Conservation (phyloP, 1,284 basidiomycete species). For the Paramarasmius palmivorus region DNA sequence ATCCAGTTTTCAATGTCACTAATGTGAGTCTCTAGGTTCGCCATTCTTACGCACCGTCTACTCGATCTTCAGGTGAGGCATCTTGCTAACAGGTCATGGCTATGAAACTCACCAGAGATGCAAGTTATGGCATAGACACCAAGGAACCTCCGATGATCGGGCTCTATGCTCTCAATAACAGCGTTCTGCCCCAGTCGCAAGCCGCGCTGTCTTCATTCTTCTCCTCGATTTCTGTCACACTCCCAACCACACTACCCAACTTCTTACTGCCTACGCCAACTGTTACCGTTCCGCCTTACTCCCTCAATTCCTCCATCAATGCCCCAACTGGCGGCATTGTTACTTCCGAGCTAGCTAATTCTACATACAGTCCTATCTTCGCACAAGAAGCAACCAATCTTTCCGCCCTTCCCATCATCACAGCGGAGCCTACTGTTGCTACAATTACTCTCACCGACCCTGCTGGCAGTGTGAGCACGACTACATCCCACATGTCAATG, state of each 20-base stretch:
- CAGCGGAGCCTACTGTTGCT: slow-evolving; percentile 38
- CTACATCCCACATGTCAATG: slow-evolving; percentile 39
- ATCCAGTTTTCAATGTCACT: not conserved
- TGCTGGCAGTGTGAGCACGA: slow-evolving; percentile 42
- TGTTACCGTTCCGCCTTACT: slow-evolving; percentile 65
- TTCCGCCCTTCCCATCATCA: slow-evolving; percentile 49
- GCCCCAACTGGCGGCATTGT: slow-evolving; percentile 56
- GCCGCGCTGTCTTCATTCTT: slow-evolving; percentile 55
- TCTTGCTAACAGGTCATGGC: slow-evolving; percentile 3
- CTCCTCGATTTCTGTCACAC: slow-evolving; percentile 62
- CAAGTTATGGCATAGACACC: slow-evolving; percentile 69
- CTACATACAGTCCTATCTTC: slow-evolving; percentile 64
- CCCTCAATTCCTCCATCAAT: slow-evolving; percentile 68
- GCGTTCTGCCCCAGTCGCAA: slow-evolving; percentile 41
- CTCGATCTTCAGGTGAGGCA: slow-evolving; percentile 71
- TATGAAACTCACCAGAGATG: slow-evolving; percentile 13
- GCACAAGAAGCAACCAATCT: slow-evolving; percentile 32
- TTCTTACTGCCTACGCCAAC: slow-evolving; percentile 68
- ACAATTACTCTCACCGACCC: slow-evolving; percentile 49
- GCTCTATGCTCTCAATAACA: slow-evolving; percentile 55
- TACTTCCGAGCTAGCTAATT: slow-evolving; percentile 60
- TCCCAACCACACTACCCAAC: slow-evolving; percentile 77
- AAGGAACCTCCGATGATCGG: slow-evolving; percentile 77
- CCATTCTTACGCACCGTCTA: slow-evolving; percentile 83
- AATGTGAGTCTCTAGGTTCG: slow-evolving; percentile 45